Base-by-base conservation (phyloP, 768 basidiomycete genomes). In the Xerocomellus chrysenteron region DNA sequence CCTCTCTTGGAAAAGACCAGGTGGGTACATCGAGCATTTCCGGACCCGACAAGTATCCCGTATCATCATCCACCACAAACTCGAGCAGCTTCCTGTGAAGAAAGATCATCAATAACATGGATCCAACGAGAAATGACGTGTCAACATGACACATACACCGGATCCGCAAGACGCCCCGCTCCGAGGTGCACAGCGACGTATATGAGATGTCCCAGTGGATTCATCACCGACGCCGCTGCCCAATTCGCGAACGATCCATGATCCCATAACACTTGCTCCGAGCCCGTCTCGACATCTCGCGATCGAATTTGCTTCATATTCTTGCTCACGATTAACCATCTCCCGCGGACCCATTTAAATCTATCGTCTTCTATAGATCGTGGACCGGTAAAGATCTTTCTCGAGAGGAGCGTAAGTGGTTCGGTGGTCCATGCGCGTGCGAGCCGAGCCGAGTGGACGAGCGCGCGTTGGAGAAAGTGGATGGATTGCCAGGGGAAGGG, bases 251-350 rank as follows among this genome's bases (percentile, higher is more conserved):
- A 56, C 47, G 43, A 2, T 4, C 44, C 54, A 2, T 43, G 21
- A 14, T 67, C 59, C 65, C 65, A 66, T 30, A 67, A 28, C n/a
- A 62, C 37, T 1, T 45, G 50, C 4, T 61, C 59, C 14, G n/a
- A 32, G 9, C 46, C 59, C 26, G 56, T 61, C 32, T 67, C 62
- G 19, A 65, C 24, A 5, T 66, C 65, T 1, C 53, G 64, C 19
- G 32, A 43, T 4, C 40, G 16, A 7, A 65, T 46, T 6, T 50
- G 50, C 26, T 36, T 39, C 64, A 57, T 62, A 10, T 42, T 45
- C 55, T 52, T 62, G 46, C 52, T 65, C 52, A 44, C 43, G 54
- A 66, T 43, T 26, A 66, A 4, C 65, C 65, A 66, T 41, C 65
- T 7, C 24, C 65, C 65, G 13, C 56, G 5, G 24, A 66, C 48